Evolutionary conservation across 306 rosid genomes (phyloP).

Genomic region (Cicer chorassanicum): DNA sequence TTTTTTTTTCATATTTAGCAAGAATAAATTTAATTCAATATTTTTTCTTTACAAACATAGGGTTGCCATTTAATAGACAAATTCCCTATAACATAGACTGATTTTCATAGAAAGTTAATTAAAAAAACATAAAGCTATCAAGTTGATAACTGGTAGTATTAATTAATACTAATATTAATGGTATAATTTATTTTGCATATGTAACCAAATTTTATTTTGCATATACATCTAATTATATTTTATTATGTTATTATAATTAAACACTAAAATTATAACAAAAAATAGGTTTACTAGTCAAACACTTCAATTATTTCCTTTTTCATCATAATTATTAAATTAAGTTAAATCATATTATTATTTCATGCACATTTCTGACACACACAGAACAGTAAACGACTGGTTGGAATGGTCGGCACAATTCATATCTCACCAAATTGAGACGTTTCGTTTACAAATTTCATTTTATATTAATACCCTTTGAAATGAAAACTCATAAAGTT

Average conservation of each 20-base stretch:
- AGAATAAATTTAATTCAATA: background rate
- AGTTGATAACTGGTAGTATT: too few relatives aligned
- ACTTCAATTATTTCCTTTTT: background rate
- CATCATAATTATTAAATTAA: too few relatives aligned
- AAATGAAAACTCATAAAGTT: constrained; percentile 37
- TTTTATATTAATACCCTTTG: background rate
- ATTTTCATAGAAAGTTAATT: background rate
- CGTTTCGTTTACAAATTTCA: background rate
- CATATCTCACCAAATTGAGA: background rate
- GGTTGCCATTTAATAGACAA: background rate
- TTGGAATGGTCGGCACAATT: too few relatives aligned
- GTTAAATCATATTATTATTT: too few relatives aligned
- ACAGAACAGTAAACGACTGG: too few relatives aligned
- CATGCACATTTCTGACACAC: too few relatives aligned
- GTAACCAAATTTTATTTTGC: too few relatives aligned
- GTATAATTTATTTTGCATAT: too few relatives aligned
- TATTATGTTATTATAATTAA: too few relatives aligned
- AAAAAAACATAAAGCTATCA: background rate
- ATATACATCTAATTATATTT: too few relatives aligned
- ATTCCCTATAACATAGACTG: background rate
- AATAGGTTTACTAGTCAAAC: background rate
- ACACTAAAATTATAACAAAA: background rate
- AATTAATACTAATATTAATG: too few relatives aligned
- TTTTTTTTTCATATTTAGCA: too few relatives aligned
- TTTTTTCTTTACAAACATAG: background rate